phyloP scores from a whole-genome alignment of 441 rosid species.

The Lagerstroemia fauriei region DNA sequence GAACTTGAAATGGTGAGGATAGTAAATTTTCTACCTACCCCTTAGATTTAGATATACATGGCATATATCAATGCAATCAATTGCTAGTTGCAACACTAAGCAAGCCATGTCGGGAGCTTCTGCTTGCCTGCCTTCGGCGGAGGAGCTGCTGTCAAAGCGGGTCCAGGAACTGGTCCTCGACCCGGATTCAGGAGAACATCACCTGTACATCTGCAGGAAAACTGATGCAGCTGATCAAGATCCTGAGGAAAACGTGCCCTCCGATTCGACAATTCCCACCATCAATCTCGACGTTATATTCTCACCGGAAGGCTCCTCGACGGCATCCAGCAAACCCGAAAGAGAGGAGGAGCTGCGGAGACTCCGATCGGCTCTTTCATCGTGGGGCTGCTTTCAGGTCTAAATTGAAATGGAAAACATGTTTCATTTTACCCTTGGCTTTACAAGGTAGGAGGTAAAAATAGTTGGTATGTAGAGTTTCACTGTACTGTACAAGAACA shows the following conservation, averaged over 20 bases:
- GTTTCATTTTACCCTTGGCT: neutral
- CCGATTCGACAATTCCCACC: conserved; percentile 32
- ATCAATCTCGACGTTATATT: conserved; percentile 34
- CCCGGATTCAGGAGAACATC: conserved; percentile 42
- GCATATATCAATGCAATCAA: neutral
- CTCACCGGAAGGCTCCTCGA: conserved; percentile 26
- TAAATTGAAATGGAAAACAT: neutral
- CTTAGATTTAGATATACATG: too few relatives aligned
- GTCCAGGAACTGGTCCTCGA: conserved; percentile 49
- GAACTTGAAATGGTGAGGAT: too few relatives aligned
- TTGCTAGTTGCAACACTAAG: neutral
- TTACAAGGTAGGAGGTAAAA: neutral
- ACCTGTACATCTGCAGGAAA: conserved; percentile 37
- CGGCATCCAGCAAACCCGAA: conserved; percentile 17
- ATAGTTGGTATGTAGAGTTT: neutral
- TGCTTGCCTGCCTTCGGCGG: conserved; percentile 28
- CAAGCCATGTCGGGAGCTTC: conserved; percentile 36
- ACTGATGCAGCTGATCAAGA: conserved; percentile 19
- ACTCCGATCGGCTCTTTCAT: conserved; percentile 36
- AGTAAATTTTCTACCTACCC: too few relatives aligned
- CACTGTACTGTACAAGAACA: neutral
- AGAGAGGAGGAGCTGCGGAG: conserved; percentile 35
- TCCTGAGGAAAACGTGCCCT: conserved; percentile 3
- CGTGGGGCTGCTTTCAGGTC: conserved; percentile 55
- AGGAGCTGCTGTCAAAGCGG: conserved; percentile 43